A percentile compares a stretch with the other conserved stretches of the same genome.
Conservation (phyloP, 2,329 filamentous ascomycete species). For the Botrytis cinerea region DNA sequence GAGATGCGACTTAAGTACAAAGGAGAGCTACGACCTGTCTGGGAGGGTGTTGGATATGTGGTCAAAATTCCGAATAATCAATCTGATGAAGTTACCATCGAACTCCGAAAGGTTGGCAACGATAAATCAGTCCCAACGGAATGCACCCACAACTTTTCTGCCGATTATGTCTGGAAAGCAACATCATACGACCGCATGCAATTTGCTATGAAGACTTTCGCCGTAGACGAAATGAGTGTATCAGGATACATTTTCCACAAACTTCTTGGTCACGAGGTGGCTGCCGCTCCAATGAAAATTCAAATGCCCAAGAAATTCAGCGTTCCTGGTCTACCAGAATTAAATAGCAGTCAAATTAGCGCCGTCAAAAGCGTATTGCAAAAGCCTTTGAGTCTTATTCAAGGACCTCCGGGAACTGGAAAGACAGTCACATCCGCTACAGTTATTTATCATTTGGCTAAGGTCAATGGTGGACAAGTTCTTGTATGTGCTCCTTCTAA, state of each 20-base stretch:
- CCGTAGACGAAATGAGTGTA: slow-evolving; percentile 95
- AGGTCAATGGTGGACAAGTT: slow-evolving; percentile 92
- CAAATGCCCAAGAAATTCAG: slow-evolving; percentile 96
- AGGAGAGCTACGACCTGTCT: slow-evolving; percentile 85
- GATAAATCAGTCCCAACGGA: slow-evolving; percentile 96
- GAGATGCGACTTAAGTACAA: slow-evolving; percentile 98
- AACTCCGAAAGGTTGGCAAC: slow-evolving; percentile 89
- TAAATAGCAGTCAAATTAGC: slow-evolving; percentile 94
- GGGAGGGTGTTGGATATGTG: slow-evolving; percentile 98
- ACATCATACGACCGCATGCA: slow-evolving; percentile 99
- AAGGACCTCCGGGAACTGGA: slow-evolving; percentile 93
- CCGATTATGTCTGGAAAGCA: slow-evolving; percentile 99
- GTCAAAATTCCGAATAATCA: slow-evolving; percentile 99
- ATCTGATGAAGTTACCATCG: slow-evolving; percentile 94
- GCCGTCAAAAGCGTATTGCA: slow-evolving; percentile 95
- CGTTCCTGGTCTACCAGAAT: slow-evolving; percentile 87
- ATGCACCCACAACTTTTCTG: slow-evolving; percentile 96
- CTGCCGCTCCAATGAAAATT: slow-evolving; percentile 91
- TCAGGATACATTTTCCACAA: slow-evolving; percentile 99
- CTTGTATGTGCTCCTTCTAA: slow-evolving; percentile 97
- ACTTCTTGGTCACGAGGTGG: slow-evolving; percentile 91
- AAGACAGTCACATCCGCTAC: slow-evolving; percentile 99
- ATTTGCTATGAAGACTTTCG: slow-evolving; percentile 98
- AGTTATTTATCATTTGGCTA: slow-evolving; percentile 96
- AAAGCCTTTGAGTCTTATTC: slow-evolving; percentile 91